Conservation (phyloP, 2,329 filamentous ascomycete species). For the Sporothrix schenckii region DNA sequence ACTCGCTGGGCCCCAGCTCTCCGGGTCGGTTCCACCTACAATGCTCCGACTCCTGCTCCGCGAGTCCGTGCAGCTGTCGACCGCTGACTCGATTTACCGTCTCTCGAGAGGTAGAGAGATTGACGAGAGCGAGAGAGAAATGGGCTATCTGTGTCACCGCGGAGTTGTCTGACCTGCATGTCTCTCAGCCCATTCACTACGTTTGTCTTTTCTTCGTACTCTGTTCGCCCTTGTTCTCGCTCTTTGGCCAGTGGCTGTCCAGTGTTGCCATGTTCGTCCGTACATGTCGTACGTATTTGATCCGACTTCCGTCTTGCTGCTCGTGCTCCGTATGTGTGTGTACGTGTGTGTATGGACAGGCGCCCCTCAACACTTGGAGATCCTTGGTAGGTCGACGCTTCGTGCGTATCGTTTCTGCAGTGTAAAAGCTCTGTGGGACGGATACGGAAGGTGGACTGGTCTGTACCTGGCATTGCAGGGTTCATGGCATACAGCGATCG, state of each 20-base stretch:
- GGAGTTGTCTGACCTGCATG: conserved; percentile 23
- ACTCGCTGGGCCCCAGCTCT: not conserved
- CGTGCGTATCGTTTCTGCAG: conserved; percentile 15
- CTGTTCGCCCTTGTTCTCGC: not conserved
- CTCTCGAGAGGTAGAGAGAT: not conserved
- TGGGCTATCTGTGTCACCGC: not conserved
- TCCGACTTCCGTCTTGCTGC: not conserved
- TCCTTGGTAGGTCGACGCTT: not conserved
- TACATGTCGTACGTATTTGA: conserved; percentile 24
- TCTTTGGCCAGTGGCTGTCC: conserved; percentile 15
- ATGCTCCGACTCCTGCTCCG: not conserved
- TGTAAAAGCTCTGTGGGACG: not conserved
- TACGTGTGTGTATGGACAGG: not conserved
- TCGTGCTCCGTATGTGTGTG: conserved; percentile 7
- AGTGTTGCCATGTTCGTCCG: conserved; percentile 13
- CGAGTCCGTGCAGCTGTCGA: not conserved
- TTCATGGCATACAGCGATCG: not conserved
- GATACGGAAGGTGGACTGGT: not conserved
- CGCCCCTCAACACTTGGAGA: not conserved
- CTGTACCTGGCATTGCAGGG: conserved; percentile 8
- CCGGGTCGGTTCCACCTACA: conserved; percentile 22
- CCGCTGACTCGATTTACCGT: not conserved
- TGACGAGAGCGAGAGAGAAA: not conserved
- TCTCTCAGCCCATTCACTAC: conserved; percentile 21
- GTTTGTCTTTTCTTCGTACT: not conserved